Base-by-base conservation (phyloP, 352 stramenopile species). In the Phytophthora parvispora region DNA sequence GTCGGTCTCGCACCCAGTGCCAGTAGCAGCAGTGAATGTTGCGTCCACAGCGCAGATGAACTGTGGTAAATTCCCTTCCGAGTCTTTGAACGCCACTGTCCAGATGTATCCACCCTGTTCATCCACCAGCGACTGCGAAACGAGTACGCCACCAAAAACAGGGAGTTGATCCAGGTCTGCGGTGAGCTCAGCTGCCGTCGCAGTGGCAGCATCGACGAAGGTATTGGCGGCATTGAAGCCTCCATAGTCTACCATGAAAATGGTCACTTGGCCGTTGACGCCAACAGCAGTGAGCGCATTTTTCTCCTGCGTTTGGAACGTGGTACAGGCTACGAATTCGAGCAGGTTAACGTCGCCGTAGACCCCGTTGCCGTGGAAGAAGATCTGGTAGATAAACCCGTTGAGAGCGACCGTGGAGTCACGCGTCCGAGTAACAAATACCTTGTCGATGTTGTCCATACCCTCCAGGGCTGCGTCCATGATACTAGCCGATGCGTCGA, bases 281-380 rank as follows among this genome's bases (percentile, higher is more conserved):
- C 63, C 74, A 12, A 9, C 64, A 1, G 32, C 54, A 6, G 77
- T 89, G 9, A 94, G 66, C 15, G 76, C 72, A 28, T 95, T 94
- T 55, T 89, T 92, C 27, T 87, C 80, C 18, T 83, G 75, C 2
- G 87, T 92, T 66, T 95, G 74, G 55, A 95, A 93, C 3, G 67
- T 24, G 1, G 60, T 73, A 32, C 84, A 93, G 27, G 57, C 75
- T 43, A 67, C 16, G 51, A 18, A 25, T 8, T 53, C 69, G 20
- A 91, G 63, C 18, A 29, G 20, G 0, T 67, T 58, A 5, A 87
- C 47, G 16, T 78, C 55, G 0, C 78, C 67, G 4, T 78, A 78
- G 0, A 94, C 86, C 1, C 82, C 82, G n/a, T 94, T 93, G 5
- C 86, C 88, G 42, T 89, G 86, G 40, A 96, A 96, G 48, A 91